Conservation (phyloP, 192 early-diverging fungal species). For the Neocallimastix lanati region DNA sequence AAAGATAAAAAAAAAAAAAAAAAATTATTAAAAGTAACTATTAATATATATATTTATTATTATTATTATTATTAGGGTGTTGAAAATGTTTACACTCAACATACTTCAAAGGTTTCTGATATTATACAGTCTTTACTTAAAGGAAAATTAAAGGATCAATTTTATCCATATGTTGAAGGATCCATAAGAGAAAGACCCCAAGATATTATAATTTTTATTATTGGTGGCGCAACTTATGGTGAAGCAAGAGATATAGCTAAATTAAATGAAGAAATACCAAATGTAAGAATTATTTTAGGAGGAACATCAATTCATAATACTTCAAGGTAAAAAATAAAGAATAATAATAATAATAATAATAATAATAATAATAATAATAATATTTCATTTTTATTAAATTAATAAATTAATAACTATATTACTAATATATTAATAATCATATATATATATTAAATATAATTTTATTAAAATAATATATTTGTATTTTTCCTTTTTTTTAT, state of each 20-base stretch:
- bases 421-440: too few relatives aligned
- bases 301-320: constrained; percentile 79
- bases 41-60: too few relatives aligned
- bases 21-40: too few relatives aligned
- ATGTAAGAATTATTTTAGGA: constrained; percentile 71
- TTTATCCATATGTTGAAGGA: constrained; percentile 63
- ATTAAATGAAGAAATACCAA: constrained; percentile 56
- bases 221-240: constrained; percentile 88
- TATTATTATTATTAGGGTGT: too few relatives aligned
- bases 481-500: too few relatives aligned
- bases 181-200: constrained; percentile 52
- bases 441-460: too few relatives aligned
- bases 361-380: too few relatives aligned
- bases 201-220: constrained; percentile 87
- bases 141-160: constrained; percentile 53
- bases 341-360: too few relatives aligned
- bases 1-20: too few relatives aligned
- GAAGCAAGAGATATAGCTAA: constrained; percentile 73
- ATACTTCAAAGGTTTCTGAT: constrained; percentile 65
- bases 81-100: constrained; percentile 97
- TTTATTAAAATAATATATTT: too few relatives aligned
- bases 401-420: too few relatives aligned
- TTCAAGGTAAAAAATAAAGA: constrained; percentile 18
- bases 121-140: constrained; percentile 63
- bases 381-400: too few relatives aligned